Evolutionary conservation across 176 grass and related monocot genomes (phyloP).

Genomic region (Musa schizocarpa): DNA sequence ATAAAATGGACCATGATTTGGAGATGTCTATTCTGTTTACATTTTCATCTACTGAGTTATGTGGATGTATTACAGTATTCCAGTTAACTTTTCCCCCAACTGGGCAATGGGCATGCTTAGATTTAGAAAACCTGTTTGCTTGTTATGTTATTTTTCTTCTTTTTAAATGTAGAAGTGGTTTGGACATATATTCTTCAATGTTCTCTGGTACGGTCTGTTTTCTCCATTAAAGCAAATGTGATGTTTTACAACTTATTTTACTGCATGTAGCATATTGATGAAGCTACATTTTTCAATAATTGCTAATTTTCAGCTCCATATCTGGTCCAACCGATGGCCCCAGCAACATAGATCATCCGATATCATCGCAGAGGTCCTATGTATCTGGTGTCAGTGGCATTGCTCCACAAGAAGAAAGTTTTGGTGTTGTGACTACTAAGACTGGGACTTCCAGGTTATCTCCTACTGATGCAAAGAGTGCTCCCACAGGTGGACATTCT

Average conservation of each 20-base stretch:
- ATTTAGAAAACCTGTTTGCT: too few species aligned
- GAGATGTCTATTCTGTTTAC: too few species aligned
- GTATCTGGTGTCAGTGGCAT: slow-evolving; percentile 15
- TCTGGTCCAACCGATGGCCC: neutral
- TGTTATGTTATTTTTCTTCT: too few species aligned
- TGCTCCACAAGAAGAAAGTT: slow-evolving; percentile 19
- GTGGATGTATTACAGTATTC: too few species aligned
- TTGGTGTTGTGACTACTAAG: slow-evolving; percentile 12
- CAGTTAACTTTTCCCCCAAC: too few species aligned
- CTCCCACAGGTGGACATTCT: slow-evolving; percentile 7
- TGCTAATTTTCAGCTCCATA: slow-evolving; percentile 1
- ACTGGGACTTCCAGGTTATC: slow-evolving; percentile 14
- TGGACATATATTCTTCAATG: too few species aligned
- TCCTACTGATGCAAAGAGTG: slow-evolving; percentile 17
- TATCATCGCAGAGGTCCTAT: slow-evolving; percentile 1
- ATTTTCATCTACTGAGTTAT: neutral
- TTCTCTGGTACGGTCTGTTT: neutral
- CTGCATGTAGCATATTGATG: neutral
- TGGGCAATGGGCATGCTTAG: too few species aligned
- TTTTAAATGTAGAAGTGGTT: too few species aligned
- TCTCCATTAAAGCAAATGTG: neutral
- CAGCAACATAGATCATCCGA: slow-evolving; percentile 1
- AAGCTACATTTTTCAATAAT: neutral
- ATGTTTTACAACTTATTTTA: neutral
- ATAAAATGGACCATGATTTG: too few species aligned